A percentile compares a stretch with the other conserved stretches of the same genome.
phyloP scores from a whole-genome alignment of 2,329 filamentous ascomycete species.

The Phaeomoniella chlamydospora region DNA sequence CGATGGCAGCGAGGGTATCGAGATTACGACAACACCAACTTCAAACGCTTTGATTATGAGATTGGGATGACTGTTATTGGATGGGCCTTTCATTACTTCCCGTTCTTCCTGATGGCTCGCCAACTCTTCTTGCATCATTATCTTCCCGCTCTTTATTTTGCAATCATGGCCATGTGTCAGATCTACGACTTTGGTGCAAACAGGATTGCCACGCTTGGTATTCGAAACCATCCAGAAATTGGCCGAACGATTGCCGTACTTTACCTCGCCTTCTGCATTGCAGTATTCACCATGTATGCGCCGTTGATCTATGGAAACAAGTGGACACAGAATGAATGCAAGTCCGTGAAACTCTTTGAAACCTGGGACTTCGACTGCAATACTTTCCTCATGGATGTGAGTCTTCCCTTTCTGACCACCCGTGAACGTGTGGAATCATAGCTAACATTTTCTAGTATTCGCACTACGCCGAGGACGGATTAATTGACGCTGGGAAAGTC shows the following conservation, averaged over 20 bases:
- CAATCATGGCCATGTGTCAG: slow-evolving; percentile 77
- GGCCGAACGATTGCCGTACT: slow-evolving; percentile 59
- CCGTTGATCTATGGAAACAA: slow-evolving; percentile 84
- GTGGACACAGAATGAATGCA: slow-evolving; percentile 85
- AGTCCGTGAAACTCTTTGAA: slow-evolving; percentile 69
- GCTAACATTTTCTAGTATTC: slow-evolving; percentile 15
- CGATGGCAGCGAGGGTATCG: slow-evolving; percentile 88
- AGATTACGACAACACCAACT: slow-evolving; percentile 67
- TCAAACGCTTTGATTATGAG: slow-evolving; percentile 98
- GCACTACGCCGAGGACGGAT: slow-evolving; percentile 15
- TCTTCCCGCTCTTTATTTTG: slow-evolving; percentile 92
- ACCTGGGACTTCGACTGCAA: slow-evolving; percentile 99
- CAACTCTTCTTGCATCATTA: slow-evolving; percentile 98
- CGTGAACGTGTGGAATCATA: neutral
- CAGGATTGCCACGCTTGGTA: slow-evolving; percentile 52
- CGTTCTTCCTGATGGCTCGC: slow-evolving; percentile 94
- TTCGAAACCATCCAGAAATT: slow-evolving; percentile 56
- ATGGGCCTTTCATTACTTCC: slow-evolving; percentile 98
- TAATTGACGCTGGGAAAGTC: slow-evolving; percentile 5
- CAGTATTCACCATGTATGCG: slow-evolving; percentile 70
- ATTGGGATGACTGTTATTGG: slow-evolving; percentile 78
- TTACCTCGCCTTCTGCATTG: slow-evolving; percentile 61
- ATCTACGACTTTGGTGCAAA: slow-evolving; percentile 72
- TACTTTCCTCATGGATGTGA: slow-evolving; percentile 74
- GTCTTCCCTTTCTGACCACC: slow-evolving; percentile 23